phyloP scores from a whole-genome alignment of 495 filamentous ascomycete species.

The Aspergillus diversus region DNA sequence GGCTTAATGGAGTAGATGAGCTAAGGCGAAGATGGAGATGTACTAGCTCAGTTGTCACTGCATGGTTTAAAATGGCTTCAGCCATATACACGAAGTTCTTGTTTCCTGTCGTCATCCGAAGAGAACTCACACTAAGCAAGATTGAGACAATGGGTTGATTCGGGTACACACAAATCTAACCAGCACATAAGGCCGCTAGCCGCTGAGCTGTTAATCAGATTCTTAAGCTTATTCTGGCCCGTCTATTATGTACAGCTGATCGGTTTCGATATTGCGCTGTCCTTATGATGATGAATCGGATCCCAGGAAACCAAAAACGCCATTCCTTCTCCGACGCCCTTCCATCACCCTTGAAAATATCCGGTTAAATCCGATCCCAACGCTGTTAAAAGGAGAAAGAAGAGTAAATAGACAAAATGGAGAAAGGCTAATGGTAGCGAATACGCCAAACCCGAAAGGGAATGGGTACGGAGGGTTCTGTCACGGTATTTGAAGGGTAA shows the following conservation, averaged over 20 bases:
- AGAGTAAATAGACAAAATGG: slow-evolving; percentile 8
- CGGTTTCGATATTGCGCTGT: not conserved
- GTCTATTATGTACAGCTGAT: not conserved
- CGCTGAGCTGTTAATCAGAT: not conserved
- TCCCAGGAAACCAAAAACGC: slow-evolving; percentile 21
- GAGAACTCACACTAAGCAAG: too few relatives aligned
- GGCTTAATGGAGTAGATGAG: too few relatives aligned
- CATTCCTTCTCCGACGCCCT: slow-evolving; percentile 26
- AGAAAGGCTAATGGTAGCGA: slow-evolving; percentile 20
- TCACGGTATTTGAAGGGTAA: slow-evolving; percentile 24
- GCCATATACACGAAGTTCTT: too few relatives aligned
- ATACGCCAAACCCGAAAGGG: slow-evolving; percentile 4
- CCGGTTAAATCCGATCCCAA: slow-evolving; percentile 16
- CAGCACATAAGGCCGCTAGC: not conserved
- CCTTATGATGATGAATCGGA: not conserved
- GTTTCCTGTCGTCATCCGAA: too few relatives aligned
- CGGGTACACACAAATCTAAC: not conserved
- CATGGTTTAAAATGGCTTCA: too few relatives aligned
- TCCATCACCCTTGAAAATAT: slow-evolving; percentile 8
- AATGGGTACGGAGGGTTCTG: slow-evolving; percentile 15
- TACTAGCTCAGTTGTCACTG: too few relatives aligned
- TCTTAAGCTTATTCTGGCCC: too few relatives aligned
- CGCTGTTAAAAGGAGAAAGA: slow-evolving; percentile 5
- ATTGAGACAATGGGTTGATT: not conserved
- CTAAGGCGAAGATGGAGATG: too few relatives aligned